Conservation (phyloP, 345 rosid species). For the Linum tenue region DNA sequence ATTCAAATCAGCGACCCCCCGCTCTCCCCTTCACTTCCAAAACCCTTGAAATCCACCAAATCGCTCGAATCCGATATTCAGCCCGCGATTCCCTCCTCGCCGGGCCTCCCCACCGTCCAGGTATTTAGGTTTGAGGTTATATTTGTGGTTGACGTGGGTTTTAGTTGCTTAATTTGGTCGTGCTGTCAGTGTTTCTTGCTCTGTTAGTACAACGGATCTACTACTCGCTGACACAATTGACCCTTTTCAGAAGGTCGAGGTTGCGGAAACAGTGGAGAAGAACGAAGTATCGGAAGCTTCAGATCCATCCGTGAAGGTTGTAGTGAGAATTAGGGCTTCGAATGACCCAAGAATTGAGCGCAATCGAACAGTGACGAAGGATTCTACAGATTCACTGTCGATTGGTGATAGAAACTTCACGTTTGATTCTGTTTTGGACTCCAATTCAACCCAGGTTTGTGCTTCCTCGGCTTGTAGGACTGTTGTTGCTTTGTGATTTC, state of each 20-base stretch:
- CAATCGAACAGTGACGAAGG: constrained; percentile 37
- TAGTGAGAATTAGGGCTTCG: constrained; percentile 64
- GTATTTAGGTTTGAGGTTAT: constrained; percentile 8
- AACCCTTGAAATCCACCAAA: constrained; percentile 17
- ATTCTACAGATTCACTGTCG: constrained; percentile 47
- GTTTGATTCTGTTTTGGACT: constrained; percentile 76
- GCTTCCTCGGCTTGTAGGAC: background rate
- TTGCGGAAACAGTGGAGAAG: constrained; percentile 18
- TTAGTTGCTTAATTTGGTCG: background rate
- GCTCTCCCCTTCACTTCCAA: constrained; percentile 17
- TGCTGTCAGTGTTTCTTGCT: background rate
- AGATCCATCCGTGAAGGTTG: constrained; percentile 82
- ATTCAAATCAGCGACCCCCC: constrained; percentile 19
- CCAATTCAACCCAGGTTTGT: constrained; percentile 66
- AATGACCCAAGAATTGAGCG: constrained; percentile 33
- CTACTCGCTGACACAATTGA: background rate
- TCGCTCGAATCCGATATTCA: constrained; percentile 19
- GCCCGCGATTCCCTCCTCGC: constrained; percentile 10
- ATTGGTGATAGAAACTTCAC: constrained; percentile 55
- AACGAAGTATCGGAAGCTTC: constrained; percentile 19
- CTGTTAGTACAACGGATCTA: background rate
- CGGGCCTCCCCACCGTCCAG: constrained; percentile 15
- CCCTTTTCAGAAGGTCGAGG: constrained; percentile 21
- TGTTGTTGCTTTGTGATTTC: background rate
- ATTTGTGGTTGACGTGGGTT: background rate